Percentiles rank a stretch among this genome's conserved stretches.
Evolutionary conservation across 2,329 filamentous ascomycete species (phyloP).

Genomic region (Botrytis hyacinthi): DNA sequence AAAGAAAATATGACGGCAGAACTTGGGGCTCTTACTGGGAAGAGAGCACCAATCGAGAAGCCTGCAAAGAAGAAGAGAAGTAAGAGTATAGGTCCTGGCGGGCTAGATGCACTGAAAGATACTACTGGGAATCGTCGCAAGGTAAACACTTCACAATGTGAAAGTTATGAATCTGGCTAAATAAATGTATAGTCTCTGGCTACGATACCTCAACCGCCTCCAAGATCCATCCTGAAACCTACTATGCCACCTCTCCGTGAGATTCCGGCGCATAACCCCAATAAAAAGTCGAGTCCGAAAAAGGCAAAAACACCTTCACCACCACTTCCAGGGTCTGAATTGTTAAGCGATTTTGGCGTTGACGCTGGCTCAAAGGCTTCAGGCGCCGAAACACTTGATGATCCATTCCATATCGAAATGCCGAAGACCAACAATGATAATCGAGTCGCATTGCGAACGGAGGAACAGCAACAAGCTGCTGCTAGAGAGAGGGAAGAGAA

Average conservation of each 20-base stretch:
- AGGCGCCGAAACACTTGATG: conserved; percentile 44
- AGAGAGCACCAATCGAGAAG: conserved; percentile 30
- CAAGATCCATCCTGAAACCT: conserved; percentile 77
- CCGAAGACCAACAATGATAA: conserved; percentile 41
- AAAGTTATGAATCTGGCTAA: conserved; percentile 20
- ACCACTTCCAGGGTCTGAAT: conserved; percentile 24
- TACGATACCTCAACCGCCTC: conserved; percentile 43
- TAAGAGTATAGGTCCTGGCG: conserved; percentile 93
- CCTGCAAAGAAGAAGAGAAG: conserved; percentile 70
- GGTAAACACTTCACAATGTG: conserved; percentile 51
- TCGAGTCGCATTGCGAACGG: conserved; percentile 64
- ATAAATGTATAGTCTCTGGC: conserved; percentile 33
- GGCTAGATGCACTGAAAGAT: conserved; percentile 76
- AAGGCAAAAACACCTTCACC: conserved; percentile 32
- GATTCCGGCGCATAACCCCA: conserved; percentile 55
- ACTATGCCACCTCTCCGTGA: conserved; percentile 66
- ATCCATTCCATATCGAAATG: conserved; percentile 47
- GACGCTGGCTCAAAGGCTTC: conserved; percentile 28
- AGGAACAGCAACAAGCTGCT: conserved; percentile 69
- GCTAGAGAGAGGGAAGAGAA: conserved; percentile 68
- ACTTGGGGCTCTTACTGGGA: conserved; percentile 47
- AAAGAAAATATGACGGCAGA: conserved; percentile 79
- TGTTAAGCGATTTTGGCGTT: conserved; percentile 36
- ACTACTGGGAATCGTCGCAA: conserved; percentile 75
- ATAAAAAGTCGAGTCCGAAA: conserved; percentile 34